Evolutionary conservation across 164 flowering plant species (phyloP).

Genomic region (Magnolia kwangsiensis): DNA sequence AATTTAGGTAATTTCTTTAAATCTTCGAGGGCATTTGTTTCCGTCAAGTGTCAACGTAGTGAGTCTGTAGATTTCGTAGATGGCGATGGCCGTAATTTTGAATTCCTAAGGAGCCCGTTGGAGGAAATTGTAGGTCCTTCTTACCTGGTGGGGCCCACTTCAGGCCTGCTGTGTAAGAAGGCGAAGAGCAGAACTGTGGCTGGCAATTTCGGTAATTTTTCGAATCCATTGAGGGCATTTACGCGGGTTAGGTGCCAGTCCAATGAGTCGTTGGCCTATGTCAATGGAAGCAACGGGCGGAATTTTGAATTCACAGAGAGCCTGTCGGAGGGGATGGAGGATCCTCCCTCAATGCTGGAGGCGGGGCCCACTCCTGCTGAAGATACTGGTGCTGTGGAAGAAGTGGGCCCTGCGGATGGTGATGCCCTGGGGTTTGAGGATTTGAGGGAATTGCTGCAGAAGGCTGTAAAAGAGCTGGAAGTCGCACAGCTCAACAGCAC

Average conservation of each 20-base stretch:
- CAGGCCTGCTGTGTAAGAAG: slow-evolving; percentile 20
- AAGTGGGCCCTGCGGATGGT: background rate
- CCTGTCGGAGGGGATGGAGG: slow-evolving; percentile 21
- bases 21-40: background rate
- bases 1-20: slow-evolving; percentile 18
- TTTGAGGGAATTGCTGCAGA: slow-evolving; percentile 60
- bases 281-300: slow-evolving; percentile 54
- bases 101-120: slow-evolving; percentile 24
- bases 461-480: slow-evolving; percentile 75
- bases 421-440: slow-evolving; percentile 57
- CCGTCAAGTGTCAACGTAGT: slow-evolving; percentile 21
- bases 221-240: slow-evolving; percentile 1
- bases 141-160: background rate
- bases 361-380: slow-evolving; percentile 14
- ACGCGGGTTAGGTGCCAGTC: slow-evolving; percentile 38
- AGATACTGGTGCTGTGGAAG: slow-evolving; percentile 27
- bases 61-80: slow-evolving; percentile 15
- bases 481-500: slow-evolving; percentile 70
- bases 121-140: slow-evolving; percentile 16
- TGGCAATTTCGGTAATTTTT: too few relatives aligned
- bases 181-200: slow-evolving; percentile 24
- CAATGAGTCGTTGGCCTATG: slow-evolving; percentile 60
- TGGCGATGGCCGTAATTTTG: slow-evolving; percentile 45
- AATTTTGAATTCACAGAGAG: slow-evolving; percentile 32
- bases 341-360: background rate